These are phyloP conservation scores for Neofusicoccum kwambonambiense DNA, from an alignment of 2,329 filamentous ascomycete genomes.

Conservation along the genomic window DNA sequence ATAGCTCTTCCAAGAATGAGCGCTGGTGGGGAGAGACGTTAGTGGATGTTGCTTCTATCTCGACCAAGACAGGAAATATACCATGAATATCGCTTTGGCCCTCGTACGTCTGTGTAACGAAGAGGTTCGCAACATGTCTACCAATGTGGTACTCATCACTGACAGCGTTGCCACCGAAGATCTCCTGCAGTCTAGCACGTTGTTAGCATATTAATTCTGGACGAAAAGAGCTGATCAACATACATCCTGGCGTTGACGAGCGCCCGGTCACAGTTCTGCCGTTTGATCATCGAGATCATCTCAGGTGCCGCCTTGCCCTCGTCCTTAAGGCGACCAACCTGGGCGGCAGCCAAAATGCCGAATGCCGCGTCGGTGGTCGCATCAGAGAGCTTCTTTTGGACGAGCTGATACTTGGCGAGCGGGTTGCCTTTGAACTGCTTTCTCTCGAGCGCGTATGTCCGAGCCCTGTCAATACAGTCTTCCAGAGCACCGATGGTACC, in stretches of 20 bases:
- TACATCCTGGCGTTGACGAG: constrained; percentile 71
- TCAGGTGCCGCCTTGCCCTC: constrained; percentile 83
- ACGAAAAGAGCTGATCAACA: constrained; percentile 27
- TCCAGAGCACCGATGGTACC: constrained; percentile 92
- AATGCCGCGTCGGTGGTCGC: constrained; percentile 87
- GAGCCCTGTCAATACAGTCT: constrained; percentile 78
- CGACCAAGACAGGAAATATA: constrained; percentile 50
- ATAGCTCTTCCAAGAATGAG: constrained; percentile 53
- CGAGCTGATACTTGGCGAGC: constrained; percentile 90
- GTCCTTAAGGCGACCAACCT: constrained; percentile 92
- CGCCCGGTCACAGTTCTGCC: constrained; percentile 94
- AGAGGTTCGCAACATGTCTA: constrained; percentile 91
- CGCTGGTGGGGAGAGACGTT: constrained; percentile 27
- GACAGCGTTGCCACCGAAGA: constrained; percentile 97
- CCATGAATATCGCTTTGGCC: constrained; percentile 97
- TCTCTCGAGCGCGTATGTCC: constrained; percentile 85
- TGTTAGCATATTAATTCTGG: constrained; percentile 19
- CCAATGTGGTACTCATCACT: constrained; percentile 97
- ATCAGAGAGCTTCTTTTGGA: constrained; percentile 97
- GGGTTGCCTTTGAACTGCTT: constrained; percentile 97
- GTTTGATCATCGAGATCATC: constrained; percentile 96
- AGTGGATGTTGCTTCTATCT: neutral
- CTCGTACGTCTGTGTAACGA: constrained; percentile 97
- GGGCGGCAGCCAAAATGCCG: constrained; percentile 83
- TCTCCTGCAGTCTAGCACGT: constrained; percentile 70